A percentile compares a stretch with the other conserved stretches of the same genome.
Conservation (phyloP, 805 yeast genomes). For the Saturnispora ahearnii region DNA sequence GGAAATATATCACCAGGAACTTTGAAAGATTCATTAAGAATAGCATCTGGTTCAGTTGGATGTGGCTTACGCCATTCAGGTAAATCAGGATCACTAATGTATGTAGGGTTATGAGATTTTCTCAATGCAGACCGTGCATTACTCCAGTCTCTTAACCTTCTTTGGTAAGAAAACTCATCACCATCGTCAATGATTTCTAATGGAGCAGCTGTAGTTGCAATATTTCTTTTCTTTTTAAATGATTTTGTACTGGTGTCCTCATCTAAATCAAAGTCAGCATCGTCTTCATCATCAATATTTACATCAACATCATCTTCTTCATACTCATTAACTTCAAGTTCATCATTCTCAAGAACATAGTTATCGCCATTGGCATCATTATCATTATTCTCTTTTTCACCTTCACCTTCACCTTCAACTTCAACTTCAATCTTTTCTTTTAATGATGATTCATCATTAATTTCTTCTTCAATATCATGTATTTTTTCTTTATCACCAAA, state of each 20-base stretch:
- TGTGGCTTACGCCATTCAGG: conserved; percentile 72
- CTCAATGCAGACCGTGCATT: conserved; percentile 40
- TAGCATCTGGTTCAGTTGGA: conserved; percentile 69
- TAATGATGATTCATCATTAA: not conserved
- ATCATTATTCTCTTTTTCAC: not conserved
- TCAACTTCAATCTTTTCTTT: too few species aligned
- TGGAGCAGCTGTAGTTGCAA: not conserved
- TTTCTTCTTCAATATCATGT: conserved; percentile 18
- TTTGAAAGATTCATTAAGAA: conserved; percentile 55
- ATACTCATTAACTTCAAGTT: conserved; percentile 2
- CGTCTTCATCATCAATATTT: conserved; percentile 11
- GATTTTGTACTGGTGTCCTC: not conserved
- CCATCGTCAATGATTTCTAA: conserved; percentile 57
- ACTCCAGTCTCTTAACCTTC: conserved; percentile 54
- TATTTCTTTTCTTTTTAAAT: conserved; percentile 4
- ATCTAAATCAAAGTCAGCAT: conserved; percentile 1
- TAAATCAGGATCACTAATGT: conserved; percentile 19
- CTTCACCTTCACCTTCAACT: too few species aligned
- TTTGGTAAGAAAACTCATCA: conserved; percentile 53
- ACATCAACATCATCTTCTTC: conserved; percentile 3
- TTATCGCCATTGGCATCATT: conserved; percentile 13
- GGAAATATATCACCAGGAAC: conserved; percentile 90
- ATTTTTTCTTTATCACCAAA: not conserved
- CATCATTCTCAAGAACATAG: conserved; percentile 12
- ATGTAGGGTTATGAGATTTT: conserved; percentile 21